Percentiles rank a stretch among this genome's conserved stretches.
Evolutionary conservation across 495 filamentous ascomycete genomes (phyloP).

Genomic region (Bacidia rubella): DNA sequence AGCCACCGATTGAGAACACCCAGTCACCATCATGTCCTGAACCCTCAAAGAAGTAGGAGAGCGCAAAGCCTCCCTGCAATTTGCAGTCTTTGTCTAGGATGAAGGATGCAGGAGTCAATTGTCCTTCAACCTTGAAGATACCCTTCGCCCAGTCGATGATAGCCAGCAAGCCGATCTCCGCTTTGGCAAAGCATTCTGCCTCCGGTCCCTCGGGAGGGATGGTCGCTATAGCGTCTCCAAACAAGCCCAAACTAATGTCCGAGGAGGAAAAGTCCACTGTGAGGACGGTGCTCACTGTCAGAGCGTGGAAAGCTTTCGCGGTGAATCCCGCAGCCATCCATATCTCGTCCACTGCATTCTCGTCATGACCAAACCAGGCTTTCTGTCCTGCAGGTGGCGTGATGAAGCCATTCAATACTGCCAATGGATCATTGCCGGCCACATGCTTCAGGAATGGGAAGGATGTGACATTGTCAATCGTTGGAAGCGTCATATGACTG

Average conservation of each 20-base stretch:
- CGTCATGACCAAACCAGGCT: not conserved
- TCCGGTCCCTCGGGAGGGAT: constrained; percentile 14
- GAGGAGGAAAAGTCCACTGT: constrained; percentile 20
- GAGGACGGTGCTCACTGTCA: constrained; percentile 27
- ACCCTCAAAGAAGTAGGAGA: constrained; percentile 33
- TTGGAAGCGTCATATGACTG: constrained; percentile 22
- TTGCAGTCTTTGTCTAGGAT: constrained; percentile 31
- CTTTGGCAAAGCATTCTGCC: constrained; percentile 20
- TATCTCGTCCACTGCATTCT: constrained; percentile 13
- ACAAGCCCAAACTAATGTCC: constrained; percentile 26
- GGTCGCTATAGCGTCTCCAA: constrained; percentile 25
- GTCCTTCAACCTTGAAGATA: not conserved
- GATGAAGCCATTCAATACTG: not conserved
- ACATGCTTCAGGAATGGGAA: constrained; percentile 29
- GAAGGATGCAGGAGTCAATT: constrained; percentile 30
- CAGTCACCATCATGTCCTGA: constrained; percentile 27
- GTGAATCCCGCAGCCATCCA: constrained; percentile 33
- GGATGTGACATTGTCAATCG: constrained; percentile 19
- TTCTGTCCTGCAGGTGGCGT: not conserved
- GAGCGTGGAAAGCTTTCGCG: constrained; percentile 29
- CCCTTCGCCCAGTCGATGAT: constrained; percentile 27
- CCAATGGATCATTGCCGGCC: not conserved
- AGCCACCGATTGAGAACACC: constrained; percentile 41
- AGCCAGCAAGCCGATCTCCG: constrained; percentile 30
- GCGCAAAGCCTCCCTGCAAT: constrained; percentile 34